phyloP scores from a whole-genome alignment of 1,284 basidiomycete genomes.

The Pseudozyma tsukubaensis region DNA sequence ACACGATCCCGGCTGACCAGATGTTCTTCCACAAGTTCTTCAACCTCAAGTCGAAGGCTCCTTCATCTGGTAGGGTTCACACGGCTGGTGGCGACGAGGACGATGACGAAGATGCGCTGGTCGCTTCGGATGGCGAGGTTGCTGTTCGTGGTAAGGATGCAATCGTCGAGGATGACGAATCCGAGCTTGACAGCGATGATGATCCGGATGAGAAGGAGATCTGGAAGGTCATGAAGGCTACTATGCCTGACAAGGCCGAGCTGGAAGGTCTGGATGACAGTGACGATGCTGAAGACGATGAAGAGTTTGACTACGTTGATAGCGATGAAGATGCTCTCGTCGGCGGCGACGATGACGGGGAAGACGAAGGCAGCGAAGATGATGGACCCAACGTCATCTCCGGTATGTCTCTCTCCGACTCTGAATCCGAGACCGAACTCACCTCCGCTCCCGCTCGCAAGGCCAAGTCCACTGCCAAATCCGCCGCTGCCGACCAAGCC shows the following conservation, averaged over 20 bases:
- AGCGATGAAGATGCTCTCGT: slow-evolving; percentile 37
- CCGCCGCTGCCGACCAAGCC: not conserved
- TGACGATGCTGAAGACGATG: slow-evolving; percentile 43
- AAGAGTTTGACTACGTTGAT: slow-evolving; percentile 52
- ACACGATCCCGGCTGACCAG: slow-evolving; percentile 85
- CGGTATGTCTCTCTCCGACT: slow-evolving; percentile 53
- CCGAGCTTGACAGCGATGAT: slow-evolving; percentile 42
- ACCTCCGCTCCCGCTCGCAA: not conserved
- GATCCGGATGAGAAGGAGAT: slow-evolving; percentile 68
- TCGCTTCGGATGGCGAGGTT: slow-evolving; percentile 75
- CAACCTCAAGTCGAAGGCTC: slow-evolving; percentile 63
- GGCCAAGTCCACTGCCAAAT: not conserved
- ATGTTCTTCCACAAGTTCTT: slow-evolving; percentile 68
- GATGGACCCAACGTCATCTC: slow-evolving; percentile 37
- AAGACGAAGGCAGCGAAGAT: slow-evolving; percentile 23
- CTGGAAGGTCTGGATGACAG: slow-evolving; percentile 70
- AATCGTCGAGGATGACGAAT: slow-evolving; percentile 46
- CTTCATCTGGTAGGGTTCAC: slow-evolving; percentile 18
- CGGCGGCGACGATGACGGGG: slow-evolving; percentile 50
- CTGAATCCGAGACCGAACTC: slow-evolving; percentile 16
- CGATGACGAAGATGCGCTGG: slow-evolving; percentile 60
- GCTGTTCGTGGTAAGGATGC: slow-evolving; percentile 41
- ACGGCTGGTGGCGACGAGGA: slow-evolving; percentile 29
- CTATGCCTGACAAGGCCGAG: slow-evolving; percentile 73
- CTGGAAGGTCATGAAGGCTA: slow-evolving; percentile 70